These are phyloP conservation scores for Acer saccharum DNA, from an alignment of 345 rosid genomes.

Conservation along the genomic window DNA sequence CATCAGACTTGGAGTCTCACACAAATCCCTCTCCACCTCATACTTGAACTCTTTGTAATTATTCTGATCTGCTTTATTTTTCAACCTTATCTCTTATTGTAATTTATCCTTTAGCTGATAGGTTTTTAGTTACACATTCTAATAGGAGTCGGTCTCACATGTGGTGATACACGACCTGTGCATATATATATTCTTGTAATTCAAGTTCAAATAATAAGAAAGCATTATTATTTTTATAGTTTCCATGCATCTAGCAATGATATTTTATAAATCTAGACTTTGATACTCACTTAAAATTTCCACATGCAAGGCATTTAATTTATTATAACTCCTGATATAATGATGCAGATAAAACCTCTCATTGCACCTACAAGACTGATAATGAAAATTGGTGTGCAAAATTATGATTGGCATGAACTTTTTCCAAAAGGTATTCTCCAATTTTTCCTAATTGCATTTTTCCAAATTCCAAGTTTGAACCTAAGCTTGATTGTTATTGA, in stretches of 20 bases:
- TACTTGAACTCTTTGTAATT: too few relatives aligned
- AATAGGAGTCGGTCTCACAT: too few relatives aligned
- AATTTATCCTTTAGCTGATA: too few relatives aligned
- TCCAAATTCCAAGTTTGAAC: conserved; percentile 2
- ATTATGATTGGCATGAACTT: conserved; percentile 86
- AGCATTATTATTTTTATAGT: too few relatives aligned
- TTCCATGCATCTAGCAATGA: not conserved
- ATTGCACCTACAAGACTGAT: conserved; percentile 81
- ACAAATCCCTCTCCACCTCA: too few relatives aligned
- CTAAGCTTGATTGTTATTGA: conserved; percentile 9
- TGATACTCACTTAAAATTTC: conserved; percentile 8
- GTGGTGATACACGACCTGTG: too few relatives aligned
- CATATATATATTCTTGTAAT: too few relatives aligned
- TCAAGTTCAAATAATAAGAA: too few relatives aligned
- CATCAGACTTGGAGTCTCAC: too few relatives aligned
- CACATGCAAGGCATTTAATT: not conserved
- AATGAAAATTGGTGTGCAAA: conserved; percentile 66
- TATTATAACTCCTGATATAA: conserved; percentile 12
- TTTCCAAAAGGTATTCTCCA: conserved; percentile 69
- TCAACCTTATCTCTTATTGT: too few relatives aligned
- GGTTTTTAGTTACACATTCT: too few relatives aligned
- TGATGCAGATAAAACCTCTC: conserved; percentile 84
- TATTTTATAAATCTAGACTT: conserved; percentile 1
- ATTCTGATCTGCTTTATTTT: too few relatives aligned
- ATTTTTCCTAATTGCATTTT: conserved; percentile 8